These are phyloP conservation scores for Aspergillus hancockii DNA, from an alignment of 495 filamentous ascomycete genomes.

Conservation along the genomic window DNA sequence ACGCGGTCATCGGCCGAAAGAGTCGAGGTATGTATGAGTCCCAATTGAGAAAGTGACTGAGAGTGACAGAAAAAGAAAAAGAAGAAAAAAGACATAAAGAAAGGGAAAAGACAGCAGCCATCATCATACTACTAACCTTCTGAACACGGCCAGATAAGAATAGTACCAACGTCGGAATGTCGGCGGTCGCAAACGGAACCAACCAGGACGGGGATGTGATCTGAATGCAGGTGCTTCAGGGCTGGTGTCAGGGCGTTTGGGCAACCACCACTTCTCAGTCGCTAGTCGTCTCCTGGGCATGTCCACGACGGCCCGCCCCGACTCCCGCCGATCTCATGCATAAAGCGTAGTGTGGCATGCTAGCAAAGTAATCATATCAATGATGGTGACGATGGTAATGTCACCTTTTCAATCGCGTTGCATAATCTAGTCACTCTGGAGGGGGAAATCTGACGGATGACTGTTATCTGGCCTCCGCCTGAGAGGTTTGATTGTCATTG, in stretches of 20 bases:
- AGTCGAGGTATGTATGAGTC: not conserved
- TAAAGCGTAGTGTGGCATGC: constrained; percentile 27
- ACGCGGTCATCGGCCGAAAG: not conserved
- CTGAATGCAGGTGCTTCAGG: constrained; percentile 21
- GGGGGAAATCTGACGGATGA: not conserved
- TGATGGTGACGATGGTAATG: not conserved
- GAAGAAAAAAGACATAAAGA: not conserved
- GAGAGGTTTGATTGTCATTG: not conserved
- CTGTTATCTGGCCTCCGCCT: not conserved
- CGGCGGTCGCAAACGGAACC: constrained; percentile 17
- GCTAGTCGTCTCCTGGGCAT: constrained; percentile 27
- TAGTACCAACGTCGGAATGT: constrained; percentile 10
- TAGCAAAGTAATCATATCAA: constrained; percentile 4
- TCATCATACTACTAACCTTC: not conserved
- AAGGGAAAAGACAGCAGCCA: not conserved
- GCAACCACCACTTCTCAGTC: constrained; percentile 21
- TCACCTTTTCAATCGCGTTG: not conserved
- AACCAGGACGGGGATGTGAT: constrained; percentile 11
- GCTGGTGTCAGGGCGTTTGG: constrained; percentile 24
- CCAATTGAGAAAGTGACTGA: not conserved
- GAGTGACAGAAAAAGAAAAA: not conserved
- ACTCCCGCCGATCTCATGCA: constrained; percentile 52
- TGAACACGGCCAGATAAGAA: not conserved
- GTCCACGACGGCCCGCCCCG: constrained; percentile 50
- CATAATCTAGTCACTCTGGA: not conserved